Evolutionary conservation across 345 rosid genomes (phyloP).

Genomic region (Eucalyptus dawsonii): DNA sequence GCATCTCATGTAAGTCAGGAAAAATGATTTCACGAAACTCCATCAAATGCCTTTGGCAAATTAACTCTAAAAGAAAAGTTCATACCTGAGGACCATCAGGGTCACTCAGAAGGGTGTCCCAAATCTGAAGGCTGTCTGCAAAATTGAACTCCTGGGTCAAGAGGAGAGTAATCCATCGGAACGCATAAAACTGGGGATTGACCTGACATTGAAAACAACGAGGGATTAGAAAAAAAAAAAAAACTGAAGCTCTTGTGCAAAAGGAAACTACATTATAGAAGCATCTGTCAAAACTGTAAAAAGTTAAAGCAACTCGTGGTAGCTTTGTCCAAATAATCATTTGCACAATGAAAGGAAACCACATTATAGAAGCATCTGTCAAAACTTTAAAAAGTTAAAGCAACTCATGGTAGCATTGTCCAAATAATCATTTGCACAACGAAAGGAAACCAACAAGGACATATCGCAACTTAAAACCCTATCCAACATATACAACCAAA

Average conservation of each 20-base stretch:
- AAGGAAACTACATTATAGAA: neutral
- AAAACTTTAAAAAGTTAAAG: neutral
- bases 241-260: neutral
- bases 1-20: neutral
- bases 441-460: neutral
- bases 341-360: neutral
- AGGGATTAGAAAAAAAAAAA: neutral
- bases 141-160: slow-evolving; percentile 94
- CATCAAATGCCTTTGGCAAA: neutral
- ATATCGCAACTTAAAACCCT: neutral
- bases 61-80: neutral
- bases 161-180: slow-evolving; percentile 97
- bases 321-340: neutral
- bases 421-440: neutral
- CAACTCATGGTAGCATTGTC: neutral
- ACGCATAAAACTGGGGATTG: slow-evolving; percentile 95
- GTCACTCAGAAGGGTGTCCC: slow-evolving; percentile 94
- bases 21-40: neutral
- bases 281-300: neutral
- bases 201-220: slow-evolving; percentile 35
- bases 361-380: neutral
- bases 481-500: neutral
- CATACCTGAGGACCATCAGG: slow-evolving; percentile 91
- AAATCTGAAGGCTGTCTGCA: slow-evolving; percentile 80
- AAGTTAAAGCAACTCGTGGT: neutral